Base-by-base conservation (phyloP, 805 yeast genomes). In the Starmerella sp. region DNA sequence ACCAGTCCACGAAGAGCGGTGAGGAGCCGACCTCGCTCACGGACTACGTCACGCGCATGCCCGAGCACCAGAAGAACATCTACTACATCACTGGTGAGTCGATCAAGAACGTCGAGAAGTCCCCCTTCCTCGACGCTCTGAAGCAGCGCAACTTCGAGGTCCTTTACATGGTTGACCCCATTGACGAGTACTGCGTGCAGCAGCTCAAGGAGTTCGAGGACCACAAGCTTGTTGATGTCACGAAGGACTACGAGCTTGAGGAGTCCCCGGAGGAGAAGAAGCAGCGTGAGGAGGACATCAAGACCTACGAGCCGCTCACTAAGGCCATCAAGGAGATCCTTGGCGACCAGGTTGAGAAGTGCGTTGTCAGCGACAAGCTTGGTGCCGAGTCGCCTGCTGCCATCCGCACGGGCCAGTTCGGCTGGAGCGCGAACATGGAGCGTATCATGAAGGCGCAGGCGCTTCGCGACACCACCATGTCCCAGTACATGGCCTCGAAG, bases 401-500 rank as follows among this genome's bases (percentile, higher is more conserved):
- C 67, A 93, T 93, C 73, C 89, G 98, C 83, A 93, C 98, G 66
- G 97, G 97, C 66, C 97, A 93, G 80, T 93, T 93, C 75, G 98
- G 99, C 74, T 93, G 99, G 99, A 93, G 98, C 65, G 99, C 99
- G 70, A 93, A 93, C 82, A 93, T 93, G 98, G 99, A 93, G 81
- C 91, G 98, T 85, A 93, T 93, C 82, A 93, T 93, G 99, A 93
- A 93, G 82, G 98, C 98, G 60, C 99, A 93, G 81, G 98, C 99
- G 67, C 79, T 93, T 69, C 89, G 97, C 80, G 98, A 93, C 75
- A 86, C 95, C 67, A 81, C 95, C 66, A 93, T 93, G 98, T 89
- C 97, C 43, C 82, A 96, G 61, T 93, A 93, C 93, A 93, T 93
- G 99, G 85, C 97, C 49, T 93, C 98, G 55, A 93, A 93, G 89